Base-by-base conservation (phyloP, 2,329 filamentous ascomycete genomes). In the Xylariaceae sp. region DNA sequence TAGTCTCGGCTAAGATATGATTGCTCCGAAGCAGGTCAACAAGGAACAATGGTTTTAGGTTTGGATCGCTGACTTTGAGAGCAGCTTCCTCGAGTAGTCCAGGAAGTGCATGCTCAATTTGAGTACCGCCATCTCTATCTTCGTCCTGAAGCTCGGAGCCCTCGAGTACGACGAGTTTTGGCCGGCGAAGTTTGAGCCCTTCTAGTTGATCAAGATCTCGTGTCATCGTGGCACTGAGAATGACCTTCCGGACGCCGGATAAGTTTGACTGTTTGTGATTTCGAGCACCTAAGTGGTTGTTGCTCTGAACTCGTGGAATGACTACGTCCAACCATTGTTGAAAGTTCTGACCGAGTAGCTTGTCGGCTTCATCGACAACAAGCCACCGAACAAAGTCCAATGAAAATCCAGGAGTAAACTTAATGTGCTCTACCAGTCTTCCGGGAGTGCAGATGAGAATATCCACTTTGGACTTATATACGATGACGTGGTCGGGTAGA, bases 171-270 rank as follows among this genome's bases (percentile, higher is more conserved):
- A 97, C 81, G 40, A 97, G 75, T 54, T 82, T 88, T 3, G 94
- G 93, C 46, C 89, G 80, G 23, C 80, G 78, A 24, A 97, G 77
- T 55, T 82, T 87, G 30, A 97, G 72, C 0, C 85, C 86, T 50
- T 83, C 87, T 16, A 97, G 76, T 55, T 94, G 86, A 29, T 88
- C 89, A 41, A 96, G 76, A 66, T 97, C 92, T 52, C 86, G 82
- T 1, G 92, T 96, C 84, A 97, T 91, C 0, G 93, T 97, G 5
- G 93, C 94, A 69, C 91, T 96, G 3, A 97, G 80, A 46, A 97
- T 82, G 15, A 97, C 80, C 72, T 97, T 97, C 44, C 86, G 84
- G 3, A 94, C 77, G 13, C 78, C 80, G 4, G 73, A 75, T 35
- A 79, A 73, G 48, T 79, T 77, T 49, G 78, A 77, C 43, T 81